These are phyloP conservation scores for Lasiodiplodia gonubiensis DNA, from an alignment of 2,329 filamentous ascomycete species.

Conservation along the genomic window DNA sequence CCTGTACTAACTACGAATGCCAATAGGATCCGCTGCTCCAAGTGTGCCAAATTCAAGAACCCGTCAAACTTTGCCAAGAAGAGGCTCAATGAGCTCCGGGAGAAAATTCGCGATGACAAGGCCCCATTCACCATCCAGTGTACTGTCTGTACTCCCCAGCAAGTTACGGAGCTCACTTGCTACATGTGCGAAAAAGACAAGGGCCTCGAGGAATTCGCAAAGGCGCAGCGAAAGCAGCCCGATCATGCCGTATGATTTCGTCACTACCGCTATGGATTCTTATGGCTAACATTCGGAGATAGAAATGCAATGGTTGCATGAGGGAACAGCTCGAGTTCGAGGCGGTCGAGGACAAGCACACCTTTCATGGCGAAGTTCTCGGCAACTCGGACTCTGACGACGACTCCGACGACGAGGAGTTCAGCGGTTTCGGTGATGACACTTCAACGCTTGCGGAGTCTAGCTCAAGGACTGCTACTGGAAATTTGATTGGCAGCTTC, in stretches of 20 bases:
- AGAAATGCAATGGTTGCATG: constrained; percentile 43
- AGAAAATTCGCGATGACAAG: constrained; percentile 29
- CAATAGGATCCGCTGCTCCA: constrained; percentile 54
- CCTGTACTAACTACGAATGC: not conserved
- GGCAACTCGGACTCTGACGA: constrained; percentile 49
- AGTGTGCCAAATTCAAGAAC: constrained; percentile 51
- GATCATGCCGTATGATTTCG: constrained; percentile 52
- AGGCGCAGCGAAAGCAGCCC: constrained; percentile 53
- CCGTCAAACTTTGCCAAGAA: constrained; percentile 53
- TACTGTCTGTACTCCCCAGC: constrained; percentile 50
- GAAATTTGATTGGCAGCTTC: not conserved
- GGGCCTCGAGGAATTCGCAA: constrained; percentile 56
- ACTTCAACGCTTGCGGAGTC: not conserved
- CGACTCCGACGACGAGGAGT: constrained; percentile 36
- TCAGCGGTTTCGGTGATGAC: not conserved
- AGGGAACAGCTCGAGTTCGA: constrained; percentile 34
- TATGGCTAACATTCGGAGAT: not conserved
- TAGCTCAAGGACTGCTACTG: not conserved
- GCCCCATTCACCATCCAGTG: constrained; percentile 45
- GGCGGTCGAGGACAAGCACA: not conserved
- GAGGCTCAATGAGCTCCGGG: constrained; percentile 48
- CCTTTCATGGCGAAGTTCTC: constrained; percentile 1
- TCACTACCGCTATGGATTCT: not conserved
- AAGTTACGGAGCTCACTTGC: constrained; percentile 56
- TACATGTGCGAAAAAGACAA: constrained; percentile 54